Conservation (phyloP, 768 basidiomycete genomes). For the Hirschioporus abietinus region DNA sequence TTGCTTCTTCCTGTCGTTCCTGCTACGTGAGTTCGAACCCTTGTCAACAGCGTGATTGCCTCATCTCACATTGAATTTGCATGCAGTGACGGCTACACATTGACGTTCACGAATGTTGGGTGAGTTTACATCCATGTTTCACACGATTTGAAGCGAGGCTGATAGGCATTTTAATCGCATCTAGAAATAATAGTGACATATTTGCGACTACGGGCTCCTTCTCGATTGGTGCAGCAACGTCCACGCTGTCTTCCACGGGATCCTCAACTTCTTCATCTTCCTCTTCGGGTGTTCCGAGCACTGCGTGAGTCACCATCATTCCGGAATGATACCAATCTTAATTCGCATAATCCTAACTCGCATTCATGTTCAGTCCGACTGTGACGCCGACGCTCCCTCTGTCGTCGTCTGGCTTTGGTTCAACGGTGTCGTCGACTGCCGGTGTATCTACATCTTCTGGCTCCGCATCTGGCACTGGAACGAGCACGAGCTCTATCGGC, state of each 20-base stretch:
- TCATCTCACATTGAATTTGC: neutral
- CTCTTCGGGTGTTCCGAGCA: conserved; percentile 11
- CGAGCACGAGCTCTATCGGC: conserved; percentile 21
- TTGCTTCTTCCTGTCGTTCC: conserved; percentile 40
- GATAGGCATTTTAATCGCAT: neutral
- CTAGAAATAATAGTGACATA: conserved; percentile 39
- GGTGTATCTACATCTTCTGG: conserved; percentile 4
- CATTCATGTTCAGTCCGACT: neutral
- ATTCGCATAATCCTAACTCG: too few relatives aligned
- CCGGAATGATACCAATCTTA: too few relatives aligned
- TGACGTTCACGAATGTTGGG: conserved; percentile 41
- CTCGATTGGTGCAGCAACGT: conserved; percentile 27
- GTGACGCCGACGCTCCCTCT: neutral
- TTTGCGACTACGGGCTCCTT: conserved; percentile 38
- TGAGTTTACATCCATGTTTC: conserved; percentile 14
- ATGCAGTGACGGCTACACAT: conserved; percentile 41
- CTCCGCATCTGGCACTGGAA: conserved; percentile 16
- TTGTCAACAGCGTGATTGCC: neutral
- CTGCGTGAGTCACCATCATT: neutral
- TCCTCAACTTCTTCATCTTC: conserved; percentile 16
- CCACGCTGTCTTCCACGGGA: conserved; percentile 9
- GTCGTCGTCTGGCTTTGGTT: neutral
- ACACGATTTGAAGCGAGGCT: neutral
- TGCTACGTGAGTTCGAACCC: conserved; percentile 33
- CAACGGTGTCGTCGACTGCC: neutral